These are phyloP conservation scores for Ambrosia hybrid DNA, from an alignment of 140 eudicot genomes.

Conservation along the genomic window DNA sequence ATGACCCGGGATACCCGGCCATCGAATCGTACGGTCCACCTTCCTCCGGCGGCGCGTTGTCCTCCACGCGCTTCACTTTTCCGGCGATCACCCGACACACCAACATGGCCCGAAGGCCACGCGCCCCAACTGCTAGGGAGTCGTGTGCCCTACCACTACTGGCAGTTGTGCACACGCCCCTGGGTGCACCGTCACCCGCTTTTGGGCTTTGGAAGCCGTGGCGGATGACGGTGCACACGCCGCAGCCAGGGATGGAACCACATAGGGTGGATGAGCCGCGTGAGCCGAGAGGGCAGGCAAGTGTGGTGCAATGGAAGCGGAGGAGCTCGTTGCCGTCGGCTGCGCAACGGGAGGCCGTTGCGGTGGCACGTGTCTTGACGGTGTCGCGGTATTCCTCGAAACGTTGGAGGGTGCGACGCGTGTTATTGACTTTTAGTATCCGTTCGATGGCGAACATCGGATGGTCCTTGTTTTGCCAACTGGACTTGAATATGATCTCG, in stretches of 20 bases:
- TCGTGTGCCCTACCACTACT: constrained; percentile 92
- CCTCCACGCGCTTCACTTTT: constrained; percentile 58
- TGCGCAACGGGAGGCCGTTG: constrained; percentile 71
- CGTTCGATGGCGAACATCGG: constrained; percentile 87
- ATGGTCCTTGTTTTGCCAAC: constrained; percentile 79
- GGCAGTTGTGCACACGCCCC: constrained; percentile 78
- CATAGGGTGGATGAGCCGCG: constrained; percentile 78
- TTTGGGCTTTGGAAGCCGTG: constrained; percentile 44
- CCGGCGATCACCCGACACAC: constrained; percentile 94
- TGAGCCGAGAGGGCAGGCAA: constrained; percentile 74
- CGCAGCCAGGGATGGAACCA: constrained; percentile 74
- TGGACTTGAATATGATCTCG: constrained; percentile 90
- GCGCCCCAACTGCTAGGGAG: constrained; percentile 37
- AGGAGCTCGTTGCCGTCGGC: constrained; percentile 97
- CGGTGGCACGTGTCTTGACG: constrained; percentile 59
- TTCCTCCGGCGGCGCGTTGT: constrained; percentile 39
- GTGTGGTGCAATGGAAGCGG: constrained; percentile 78
- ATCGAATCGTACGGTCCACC: constrained; percentile 67
- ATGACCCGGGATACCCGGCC: constrained; percentile 60
- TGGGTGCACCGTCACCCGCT: constrained; percentile 21
- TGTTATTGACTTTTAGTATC: constrained; percentile 89
- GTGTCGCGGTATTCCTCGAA: constrained; percentile 82
- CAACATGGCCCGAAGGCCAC: constrained; percentile 65
- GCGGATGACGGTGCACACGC: constrained; percentile 75
- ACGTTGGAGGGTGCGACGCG: constrained; percentile 84